Conservation (phyloP, 331 rosid genomes). For the Acacia pycnantha region DNA sequence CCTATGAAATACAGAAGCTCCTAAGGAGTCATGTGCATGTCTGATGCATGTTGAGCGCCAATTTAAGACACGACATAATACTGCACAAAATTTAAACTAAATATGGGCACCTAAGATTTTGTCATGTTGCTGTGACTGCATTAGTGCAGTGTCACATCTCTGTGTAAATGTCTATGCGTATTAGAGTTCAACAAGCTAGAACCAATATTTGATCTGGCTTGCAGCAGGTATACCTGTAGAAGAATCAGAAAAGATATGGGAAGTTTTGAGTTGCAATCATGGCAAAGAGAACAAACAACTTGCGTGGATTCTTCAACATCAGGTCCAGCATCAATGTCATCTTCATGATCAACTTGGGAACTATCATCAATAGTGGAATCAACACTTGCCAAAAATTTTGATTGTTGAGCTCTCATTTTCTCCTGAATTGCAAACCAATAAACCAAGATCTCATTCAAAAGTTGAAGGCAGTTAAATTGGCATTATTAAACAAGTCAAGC, state of each 20-base stretch:
- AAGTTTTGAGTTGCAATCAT: conserved; percentile 65
- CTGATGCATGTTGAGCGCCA: not conserved
- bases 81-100: not conserved
- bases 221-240: conserved; percentile 59
- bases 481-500: conserved; percentile 8
- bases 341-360: conserved; percentile 54
- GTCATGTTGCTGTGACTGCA: not conserved
- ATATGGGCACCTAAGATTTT: not conserved
- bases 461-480: conserved; percentile 25
- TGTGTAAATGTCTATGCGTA: not conserved
- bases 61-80: not conserved
- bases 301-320: conserved; percentile 57
- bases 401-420: conserved; percentile 91
- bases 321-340: conserved; percentile 40
- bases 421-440: conserved; percentile 47
- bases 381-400: conserved; percentile 80
- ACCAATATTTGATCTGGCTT: conserved; percentile 16
- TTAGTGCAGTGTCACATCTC: not conserved
- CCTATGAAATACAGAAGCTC: not conserved
- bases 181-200: conserved; percentile 4
- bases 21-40: not conserved
- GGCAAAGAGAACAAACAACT: conserved; percentile 94
- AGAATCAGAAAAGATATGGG: conserved; percentile 79
- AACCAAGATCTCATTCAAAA: conserved; percentile 25
- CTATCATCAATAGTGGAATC: conserved; percentile 57